Evolutionary conservation across 768 basidiomycete genomes (phyloP), one percentile per base, ranked within the genome.

Genomic region (Obba rivulosa): DNA sequence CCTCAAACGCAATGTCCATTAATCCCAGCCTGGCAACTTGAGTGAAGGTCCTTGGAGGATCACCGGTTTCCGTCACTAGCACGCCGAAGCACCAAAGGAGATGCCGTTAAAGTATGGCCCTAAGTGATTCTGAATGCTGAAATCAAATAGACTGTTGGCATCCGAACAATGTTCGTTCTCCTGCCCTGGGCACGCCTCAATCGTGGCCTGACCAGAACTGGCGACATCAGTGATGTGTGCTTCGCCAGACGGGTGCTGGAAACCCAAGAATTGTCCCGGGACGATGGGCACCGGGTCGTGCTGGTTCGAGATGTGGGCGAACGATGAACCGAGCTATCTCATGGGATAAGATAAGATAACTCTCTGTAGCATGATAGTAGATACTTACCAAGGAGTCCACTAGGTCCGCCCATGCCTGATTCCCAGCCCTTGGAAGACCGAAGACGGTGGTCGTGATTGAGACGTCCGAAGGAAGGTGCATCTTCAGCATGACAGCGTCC

Each of bases 251-350:
- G 73, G 69, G 41, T 81, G 79, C 48, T 66, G 65, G 58, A 67
- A 82, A 2, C 71, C 71, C 10, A 77, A 62, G 48, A 63, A 62
- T 35, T 54, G 64, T 8, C 69, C 70, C 14, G 60, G 55, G 5
- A 59, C 45, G 41, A 49, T 67, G 2, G 74, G 74, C 7, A 75
- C 58, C 0, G 67, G 66, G 45, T 75, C 74, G 38, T 70, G 41
- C 56, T 65, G 45, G 62, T 84, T 81, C 57, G 76, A 81, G 51
- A 84, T 72, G 46, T 76, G 80, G 3, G 71, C 77, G 49, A 81
- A 60, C 25, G 40, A 24, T 2, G 61, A 53, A 13, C 28, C 28
- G 35, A 61, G 25, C 60, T 59, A 40, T 22, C 9, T 11, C 13
- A 18, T 24, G 10, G 22, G 7, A 47, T 23, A 5, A 47, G 14